phyloP scores from a whole-genome alignment of 192 early-diverging fungal species.

The Coemansia sp. region DNA sequence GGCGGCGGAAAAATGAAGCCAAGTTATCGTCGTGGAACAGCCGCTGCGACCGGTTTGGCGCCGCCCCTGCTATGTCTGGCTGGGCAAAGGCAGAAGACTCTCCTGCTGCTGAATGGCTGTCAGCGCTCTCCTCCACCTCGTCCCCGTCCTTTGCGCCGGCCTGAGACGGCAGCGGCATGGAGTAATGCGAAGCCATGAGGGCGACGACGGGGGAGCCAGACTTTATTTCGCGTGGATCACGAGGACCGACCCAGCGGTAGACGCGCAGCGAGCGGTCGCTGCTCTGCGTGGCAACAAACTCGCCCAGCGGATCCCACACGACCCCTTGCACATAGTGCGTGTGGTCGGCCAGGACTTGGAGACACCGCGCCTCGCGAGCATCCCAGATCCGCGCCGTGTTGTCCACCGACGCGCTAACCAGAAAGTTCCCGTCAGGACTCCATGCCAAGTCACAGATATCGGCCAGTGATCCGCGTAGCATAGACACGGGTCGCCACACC shows the following conservation, averaged over 20 bases:
- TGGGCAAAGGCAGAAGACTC: neutral
- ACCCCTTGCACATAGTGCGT: slow-evolving; percentile 95
- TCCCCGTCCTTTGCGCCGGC: neutral
- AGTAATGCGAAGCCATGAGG: slow-evolving; percentile 28
- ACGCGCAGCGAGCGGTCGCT: slow-evolving; percentile 72
- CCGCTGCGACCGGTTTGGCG: slow-evolving; percentile 23
- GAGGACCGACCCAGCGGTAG: slow-evolving; percentile 36
- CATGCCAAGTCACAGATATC: slow-evolving; percentile 93
- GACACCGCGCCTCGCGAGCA: slow-evolving; percentile 63
- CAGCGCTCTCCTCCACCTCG: slow-evolving; percentile 9
- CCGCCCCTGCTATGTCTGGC: neutral
- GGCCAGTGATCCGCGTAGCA: slow-evolving; percentile 69
- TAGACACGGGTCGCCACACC: slow-evolving; percentile 65
- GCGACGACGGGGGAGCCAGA: slow-evolving; percentile 16
- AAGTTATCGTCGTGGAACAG: slow-evolving; percentile 84
- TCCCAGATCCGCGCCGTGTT: slow-evolving; percentile 85
- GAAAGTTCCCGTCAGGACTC: slow-evolving; percentile 79
- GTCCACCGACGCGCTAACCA: slow-evolving; percentile 84
- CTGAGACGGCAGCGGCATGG: slow-evolving; percentile 11
- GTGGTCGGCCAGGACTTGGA: slow-evolving; percentile 78
- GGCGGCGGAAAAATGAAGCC: slow-evolving; percentile 85
- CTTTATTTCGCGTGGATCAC: slow-evolving; percentile 8
- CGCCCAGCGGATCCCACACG: slow-evolving; percentile 86
- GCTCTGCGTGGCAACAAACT: slow-evolving; percentile 87
- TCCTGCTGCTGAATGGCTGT: neutral